Conservation (phyloP, 2,329 filamentous ascomycete genomes). For the Pseudocercospora ulei region DNA sequence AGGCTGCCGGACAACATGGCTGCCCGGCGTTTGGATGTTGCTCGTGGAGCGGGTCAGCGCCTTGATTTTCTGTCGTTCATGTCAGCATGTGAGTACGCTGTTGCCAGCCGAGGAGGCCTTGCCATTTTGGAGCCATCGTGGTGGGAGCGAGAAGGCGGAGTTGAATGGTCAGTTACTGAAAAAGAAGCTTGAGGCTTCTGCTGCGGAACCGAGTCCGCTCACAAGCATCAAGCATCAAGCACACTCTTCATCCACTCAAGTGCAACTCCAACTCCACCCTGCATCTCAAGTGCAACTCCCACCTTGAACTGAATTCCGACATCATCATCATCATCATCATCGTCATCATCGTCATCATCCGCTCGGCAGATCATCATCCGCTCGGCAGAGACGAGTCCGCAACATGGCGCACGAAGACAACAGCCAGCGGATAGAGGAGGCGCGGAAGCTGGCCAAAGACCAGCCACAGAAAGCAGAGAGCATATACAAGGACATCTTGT, state of each 20-base stretch:
- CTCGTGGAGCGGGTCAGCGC: slow-evolving; percentile 57
- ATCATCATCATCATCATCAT: too few relatives aligned
- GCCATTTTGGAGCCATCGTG: slow-evolving; percentile 20
- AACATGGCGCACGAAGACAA: slow-evolving; percentile 46
- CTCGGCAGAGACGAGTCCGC: too few relatives aligned
- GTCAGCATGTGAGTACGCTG: background rate
- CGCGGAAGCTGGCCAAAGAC: slow-evolving; percentile 69
- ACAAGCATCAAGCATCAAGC: too few relatives aligned
- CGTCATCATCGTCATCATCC: too few relatives aligned
- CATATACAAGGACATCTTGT: slow-evolving; percentile 81
- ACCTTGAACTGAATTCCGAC: too few relatives aligned
- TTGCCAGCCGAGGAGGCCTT: background rate
- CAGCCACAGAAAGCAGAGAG: slow-evolving; percentile 75
- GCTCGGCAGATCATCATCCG: too few relatives aligned
- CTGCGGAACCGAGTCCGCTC: too few relatives aligned
- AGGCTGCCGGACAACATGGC: slow-evolving; percentile 54
- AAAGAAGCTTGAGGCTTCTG: too few relatives aligned
- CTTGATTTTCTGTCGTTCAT: slow-evolving; percentile 47
- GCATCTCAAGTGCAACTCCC: too few relatives aligned
- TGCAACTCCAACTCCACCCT: too few relatives aligned
- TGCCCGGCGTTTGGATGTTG: slow-evolving; percentile 58
- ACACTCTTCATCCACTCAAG: too few relatives aligned
- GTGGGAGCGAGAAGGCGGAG: slow-evolving; percentile 8
- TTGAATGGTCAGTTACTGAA: slow-evolving; percentile 9
- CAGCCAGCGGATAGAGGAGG: slow-evolving; percentile 69